A percentile compares a stretch with the other conserved stretches of the same genome.
These are phyloP conservation scores for Ziziphus jujuba DNA, from an alignment of 306 rosid species.

Conservation along the genomic window DNA sequence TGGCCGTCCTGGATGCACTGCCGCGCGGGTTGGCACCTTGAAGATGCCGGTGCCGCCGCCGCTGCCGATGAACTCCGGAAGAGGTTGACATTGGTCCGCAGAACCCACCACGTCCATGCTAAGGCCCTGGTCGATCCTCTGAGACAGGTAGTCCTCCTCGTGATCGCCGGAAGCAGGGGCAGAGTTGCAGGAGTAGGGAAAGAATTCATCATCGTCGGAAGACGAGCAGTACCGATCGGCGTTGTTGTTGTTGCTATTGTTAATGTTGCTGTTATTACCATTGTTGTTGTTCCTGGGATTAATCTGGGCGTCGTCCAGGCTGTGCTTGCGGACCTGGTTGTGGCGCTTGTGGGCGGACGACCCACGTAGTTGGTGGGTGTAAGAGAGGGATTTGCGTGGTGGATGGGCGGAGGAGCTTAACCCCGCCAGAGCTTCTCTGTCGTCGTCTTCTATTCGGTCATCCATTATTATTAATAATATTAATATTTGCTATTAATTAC, in stretches of 20 bases:
- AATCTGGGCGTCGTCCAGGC: conserved; percentile 69
- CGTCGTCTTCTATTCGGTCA: conserved; percentile 70
- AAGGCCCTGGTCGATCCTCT: conserved; percentile 38
- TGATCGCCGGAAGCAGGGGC: background rate
- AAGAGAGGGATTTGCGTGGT: conserved; percentile 75
- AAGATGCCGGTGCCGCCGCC: conserved; percentile 70
- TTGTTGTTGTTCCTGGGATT: conserved; percentile 2
- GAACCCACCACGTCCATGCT: conserved; percentile 33
- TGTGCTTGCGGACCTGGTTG: conserved; percentile 67
- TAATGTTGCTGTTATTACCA: background rate
- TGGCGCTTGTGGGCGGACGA: conserved; percentile 48
- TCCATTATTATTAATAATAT: conserved; percentile 51
- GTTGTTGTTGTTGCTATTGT: background rate
- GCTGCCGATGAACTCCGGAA: conserved; percentile 75
- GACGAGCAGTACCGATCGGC: conserved; percentile 40
- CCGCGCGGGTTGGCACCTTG: conserved; percentile 66
- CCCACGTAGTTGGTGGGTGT: conserved; percentile 76
- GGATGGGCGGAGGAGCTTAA: conserved; percentile 55
- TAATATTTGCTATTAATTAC: no score
- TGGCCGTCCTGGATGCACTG: conserved; percentile 87
- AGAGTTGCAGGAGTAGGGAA: conserved; percentile 49
- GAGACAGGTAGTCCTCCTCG: no score
- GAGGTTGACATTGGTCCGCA: conserved; percentile 33
- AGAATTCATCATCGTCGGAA: conserved; percentile 68
- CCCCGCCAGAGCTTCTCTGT: conserved; percentile 56